A percentile compares a stretch with the other conserved stretches of the same genome.
These are phyloP conservation scores for Leucosporidium yakuticum DNA, from an alignment of 768 basidiomycete species.

Conservation along the genomic window DNA sequence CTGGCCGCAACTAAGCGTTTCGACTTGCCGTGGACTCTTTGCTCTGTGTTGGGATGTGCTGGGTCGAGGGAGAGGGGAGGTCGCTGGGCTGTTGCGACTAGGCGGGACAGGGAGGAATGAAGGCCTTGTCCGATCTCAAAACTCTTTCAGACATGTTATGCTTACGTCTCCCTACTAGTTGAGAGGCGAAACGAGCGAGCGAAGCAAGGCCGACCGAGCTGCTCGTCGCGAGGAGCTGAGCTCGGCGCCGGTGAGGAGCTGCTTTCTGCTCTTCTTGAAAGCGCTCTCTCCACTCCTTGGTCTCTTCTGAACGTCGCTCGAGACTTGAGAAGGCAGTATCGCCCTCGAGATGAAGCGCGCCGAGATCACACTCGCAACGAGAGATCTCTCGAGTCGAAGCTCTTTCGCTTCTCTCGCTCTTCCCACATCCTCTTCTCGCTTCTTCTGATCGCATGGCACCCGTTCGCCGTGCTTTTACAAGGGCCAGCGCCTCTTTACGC, in stretches of 20 bases:
- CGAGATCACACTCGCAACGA: no score
- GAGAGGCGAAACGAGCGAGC: neutral
- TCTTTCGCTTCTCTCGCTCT: neutral
- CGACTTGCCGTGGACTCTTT: neutral
- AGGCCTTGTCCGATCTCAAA: neutral
- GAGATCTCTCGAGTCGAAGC: no score
- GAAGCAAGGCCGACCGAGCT: no score
- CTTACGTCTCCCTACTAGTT: neutral
- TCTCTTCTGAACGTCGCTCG: no score
- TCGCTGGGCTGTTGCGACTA: neutral
- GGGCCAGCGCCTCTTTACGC: no score
- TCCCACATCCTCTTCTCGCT: neutral
- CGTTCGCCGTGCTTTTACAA: no score
- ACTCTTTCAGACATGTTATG: neutral
- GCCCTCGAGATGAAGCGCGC: no score
- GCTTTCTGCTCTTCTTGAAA: no score
- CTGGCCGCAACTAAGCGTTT: slow-evolving; percentile 10
- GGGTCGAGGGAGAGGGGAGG: slow-evolving; percentile 2
- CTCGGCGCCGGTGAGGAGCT: no score
- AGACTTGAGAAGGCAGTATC: no score
- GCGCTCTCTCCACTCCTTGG: no score
- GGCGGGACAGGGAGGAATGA: slow-evolving; percentile 1
- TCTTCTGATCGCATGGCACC: neutral
- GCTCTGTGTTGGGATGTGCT: neutral
- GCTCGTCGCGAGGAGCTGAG: neutral